Base-by-base conservation (phyloP, 2,329 filamentous ascomycete genomes). In the Rutstroemia sp. region DNA sequence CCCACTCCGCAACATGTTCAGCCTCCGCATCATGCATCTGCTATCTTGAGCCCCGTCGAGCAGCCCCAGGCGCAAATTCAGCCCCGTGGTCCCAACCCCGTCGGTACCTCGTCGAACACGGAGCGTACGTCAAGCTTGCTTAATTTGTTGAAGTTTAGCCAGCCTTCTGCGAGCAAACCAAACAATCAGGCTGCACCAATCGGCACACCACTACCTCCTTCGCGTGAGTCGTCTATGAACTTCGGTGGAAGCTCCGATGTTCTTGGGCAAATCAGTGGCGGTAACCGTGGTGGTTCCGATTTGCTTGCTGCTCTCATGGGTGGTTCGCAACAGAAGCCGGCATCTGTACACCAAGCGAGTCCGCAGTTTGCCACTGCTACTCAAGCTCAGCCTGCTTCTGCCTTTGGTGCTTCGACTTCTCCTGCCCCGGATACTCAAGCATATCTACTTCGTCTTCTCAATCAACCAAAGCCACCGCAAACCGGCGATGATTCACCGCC, bases 381-480 rank as follows among this genome's bases (percentile, higher is more conserved):
- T 37, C 65, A 68, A 48, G 50, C 58, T 27, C 44, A 58, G 46
- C 59, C 58, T 4, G 6, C 14, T 37, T 53, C 57, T 17, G 60
- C 47, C 42, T 67, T 67, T 47, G 58, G 52, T 41, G 80, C 78
- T 72, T 71, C 75, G 25, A 74, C 75, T 37, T 75, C 80, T 45
- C 80, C 82, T 53, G 73, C 80, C 21, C 78, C 83, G 48, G 86
- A 90, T 70, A 89, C 91, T 4, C 88, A 95, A 71, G 86, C 92
- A 61, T 88, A 94, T 68, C 78, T 99, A 48, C 82, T 97, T 60
- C 87, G 89, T 65, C 78, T 97, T 57, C 80, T 99, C 61, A 94
- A 91, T 67, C 85, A 87, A 49, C 84, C 88, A 52, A 91, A 86
- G 73, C 82, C 83, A 12, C 76, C 78, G 57, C 82, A 86, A 69